phyloP scores from a whole-genome alignment of 1,284 basidiomycete species.

The Ganoderma resinaceum region DNA sequence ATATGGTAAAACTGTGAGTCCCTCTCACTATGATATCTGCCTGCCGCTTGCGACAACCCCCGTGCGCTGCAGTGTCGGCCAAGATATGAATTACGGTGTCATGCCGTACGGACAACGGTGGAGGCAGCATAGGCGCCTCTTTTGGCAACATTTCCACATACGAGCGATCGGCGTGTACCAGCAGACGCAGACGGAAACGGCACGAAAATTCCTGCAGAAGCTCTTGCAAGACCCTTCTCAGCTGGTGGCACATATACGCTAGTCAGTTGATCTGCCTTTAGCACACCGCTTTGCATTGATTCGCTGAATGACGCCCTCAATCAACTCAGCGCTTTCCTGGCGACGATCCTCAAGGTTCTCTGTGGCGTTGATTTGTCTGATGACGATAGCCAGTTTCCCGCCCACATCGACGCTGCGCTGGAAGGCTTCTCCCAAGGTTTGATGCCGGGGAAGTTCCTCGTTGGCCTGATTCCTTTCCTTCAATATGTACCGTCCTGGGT shows the following conservation, averaged over 20 bases:
- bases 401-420: slow-evolving; percentile 10
- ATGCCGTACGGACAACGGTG: slow-evolving; percentile 30
- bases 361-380: slow-evolving; percentile 41
- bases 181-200: slow-evolving; percentile 17
- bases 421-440: slow-evolving; percentile 22
- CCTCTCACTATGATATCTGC: background rate
- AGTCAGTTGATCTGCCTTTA: slow-evolving; percentile 9
- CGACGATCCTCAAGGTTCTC: slow-evolving; percentile 40
- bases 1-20: slow-evolving; percentile 27
- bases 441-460: slow-evolving; percentile 33
- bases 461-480: slow-evolving; percentile 32
- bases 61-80: slow-evolving; percentile 24
- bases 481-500: slow-evolving; percentile 36
- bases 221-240: slow-evolving; percentile 25
- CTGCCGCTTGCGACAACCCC: background rate
- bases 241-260: slow-evolving; percentile 17
- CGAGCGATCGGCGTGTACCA: slow-evolving; percentile 21
- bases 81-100: slow-evolving; percentile 23
- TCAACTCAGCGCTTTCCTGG: slow-evolving; percentile 30
- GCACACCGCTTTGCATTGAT: background rate
- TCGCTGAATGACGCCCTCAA: slow-evolving; percentile 18
- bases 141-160: slow-evolving; percentile 31
- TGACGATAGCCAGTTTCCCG: slow-evolving; percentile 34
- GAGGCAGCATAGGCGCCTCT: slow-evolving; percentile 26
- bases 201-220: slow-evolving; percentile 8